Evolutionary conservation across 148 eudicot species (phyloP).

Genomic region (Vaccinium darrowii): DNA sequence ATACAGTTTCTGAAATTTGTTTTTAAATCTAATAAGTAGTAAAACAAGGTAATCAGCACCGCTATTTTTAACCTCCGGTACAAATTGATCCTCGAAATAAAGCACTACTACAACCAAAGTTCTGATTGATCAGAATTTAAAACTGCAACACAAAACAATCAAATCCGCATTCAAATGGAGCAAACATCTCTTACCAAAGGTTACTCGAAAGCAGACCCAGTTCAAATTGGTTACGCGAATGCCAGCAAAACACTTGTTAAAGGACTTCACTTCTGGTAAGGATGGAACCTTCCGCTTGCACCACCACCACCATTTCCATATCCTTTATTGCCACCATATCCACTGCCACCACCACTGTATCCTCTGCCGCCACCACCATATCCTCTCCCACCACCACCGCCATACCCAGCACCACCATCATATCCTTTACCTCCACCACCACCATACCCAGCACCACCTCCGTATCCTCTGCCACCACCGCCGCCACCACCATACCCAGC

Average conservation of each 20-base stretch:
- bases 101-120: constrained; percentile 1
- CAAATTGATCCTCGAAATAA: constrained; percentile 10
- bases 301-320: constrained; percentile 30
- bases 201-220: background rate
- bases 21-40: background rate
- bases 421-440: constrained; percentile 29
- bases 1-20: constrained; percentile 9
- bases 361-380: constrained; percentile 30
- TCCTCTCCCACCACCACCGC: constrained; percentile 26
- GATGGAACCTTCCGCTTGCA: constrained; percentile 47
- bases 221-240: background rate
- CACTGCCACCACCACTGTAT: constrained; percentile 28
- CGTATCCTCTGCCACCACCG: constrained; percentile 33
- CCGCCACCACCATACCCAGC: constrained; percentile 26
- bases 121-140: constrained; percentile 5
- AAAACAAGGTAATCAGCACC: background rate
- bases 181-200: background rate
- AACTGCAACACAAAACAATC: background rate
- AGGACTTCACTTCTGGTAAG: constrained; percentile 36
- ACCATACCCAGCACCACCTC: constrained; percentile 28
- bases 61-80: background rate
- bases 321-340: constrained; percentile 23
- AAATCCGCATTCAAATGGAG: background rate
- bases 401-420: constrained; percentile 6
- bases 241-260: constrained; percentile 8